Evolutionary conservation across 352 stramenopile genomes (phyloP).

Genomic region (Phytophthora quininea): DNA sequence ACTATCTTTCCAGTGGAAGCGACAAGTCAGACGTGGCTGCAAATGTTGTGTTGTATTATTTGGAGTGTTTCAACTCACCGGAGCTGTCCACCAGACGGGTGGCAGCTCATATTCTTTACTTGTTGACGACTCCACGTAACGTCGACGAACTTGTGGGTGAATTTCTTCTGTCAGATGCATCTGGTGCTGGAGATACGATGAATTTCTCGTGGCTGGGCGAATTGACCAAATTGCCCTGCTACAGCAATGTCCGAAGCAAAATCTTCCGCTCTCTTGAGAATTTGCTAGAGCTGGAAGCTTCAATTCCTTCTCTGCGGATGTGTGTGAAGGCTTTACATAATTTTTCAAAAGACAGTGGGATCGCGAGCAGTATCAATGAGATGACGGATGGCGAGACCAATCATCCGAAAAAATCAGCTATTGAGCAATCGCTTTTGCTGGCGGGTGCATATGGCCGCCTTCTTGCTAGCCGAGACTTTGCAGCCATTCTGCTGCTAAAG

Average conservation of each 20-base stretch:
- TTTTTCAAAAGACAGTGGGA: conserved; percentile 56
- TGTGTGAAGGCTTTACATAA: conserved; percentile 74
- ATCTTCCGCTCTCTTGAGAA: conserved; percentile 74
- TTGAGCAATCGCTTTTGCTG: conserved; percentile 67
- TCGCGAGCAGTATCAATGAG: conserved; percentile 8
- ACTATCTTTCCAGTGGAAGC: conserved; percentile 47
- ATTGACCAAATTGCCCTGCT: conserved; percentile 74
- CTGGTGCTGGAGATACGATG: conserved; percentile 36
- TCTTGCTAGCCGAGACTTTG: conserved; percentile 67
- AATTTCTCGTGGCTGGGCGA: conserved; percentile 74
- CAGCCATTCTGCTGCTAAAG: conserved; percentile 65
- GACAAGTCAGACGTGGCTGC: conserved; percentile 43
- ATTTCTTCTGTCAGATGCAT: conserved; percentile 23
- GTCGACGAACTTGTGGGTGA: conserved; percentile 39
- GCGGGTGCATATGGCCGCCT: conserved; percentile 73
- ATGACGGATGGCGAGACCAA: conserved; percentile 14
- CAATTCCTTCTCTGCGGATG: conserved; percentile 60
- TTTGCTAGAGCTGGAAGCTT: conserved; percentile 76
- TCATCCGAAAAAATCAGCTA: conserved; percentile 37
- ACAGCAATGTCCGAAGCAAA: conserved; percentile 52
- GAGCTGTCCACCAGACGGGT: conserved; percentile 57
- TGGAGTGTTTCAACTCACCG: conserved; percentile 69
- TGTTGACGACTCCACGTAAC: conserved; percentile 46
- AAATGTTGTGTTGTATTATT: conserved; percentile 72
- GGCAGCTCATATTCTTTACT: conserved; percentile 67